Base-by-base conservation (phyloP, 805 yeast species). In the Teunomyces cretensis region DNA sequence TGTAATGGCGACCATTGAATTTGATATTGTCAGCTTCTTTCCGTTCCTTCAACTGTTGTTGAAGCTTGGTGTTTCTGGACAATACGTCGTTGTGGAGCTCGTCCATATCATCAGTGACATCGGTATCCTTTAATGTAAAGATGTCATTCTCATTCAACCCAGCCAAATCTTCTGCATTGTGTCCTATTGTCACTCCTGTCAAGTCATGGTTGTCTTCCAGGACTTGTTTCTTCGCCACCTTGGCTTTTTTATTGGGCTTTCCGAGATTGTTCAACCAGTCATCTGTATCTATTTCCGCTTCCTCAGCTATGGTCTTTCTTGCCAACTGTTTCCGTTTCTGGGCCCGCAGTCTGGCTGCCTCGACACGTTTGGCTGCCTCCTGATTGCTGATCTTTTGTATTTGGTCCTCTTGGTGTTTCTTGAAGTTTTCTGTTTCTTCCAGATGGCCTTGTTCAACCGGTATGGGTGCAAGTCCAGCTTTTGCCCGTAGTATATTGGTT, bases 71-170 rank as follows among this genome's bases (percentile, higher is more conserved):
- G 13, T 55, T 45, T 49, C 46, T 28, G 12, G 46, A 22, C 48
- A 61, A 57, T 48, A 53, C 60, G n/a, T 71, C 76, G 42, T 79
- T 71, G 24, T 60, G 69, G 26, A 83, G 56, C 22, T 53, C 56
- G 5, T 49, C 60, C 17, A 56, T 57, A 6, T 56, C 66, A 13
- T 60, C 76, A 32, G 70, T 50, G 12, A 77, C 48, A 16, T 63
- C 61, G n/a, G 59, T 52, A 50, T 83, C 88, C 39, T 79, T 74
- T 41, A 86, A 65, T 0, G 90, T 85, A 42, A 86, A 64, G 2
- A 84, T 67, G 0, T 70, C 78, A 6, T 72, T 68, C n/a, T 64
- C 74, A 4, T 64, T 58, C 1, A 74, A 51, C 11, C 58, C 55
- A 2, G 55, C 51, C 9, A 82, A 55, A n/a, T 74, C 75, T n/a